phyloP scores from a whole-genome alignment of 257 asterid species.

The Parsonsia alboflavescens region DNA sequence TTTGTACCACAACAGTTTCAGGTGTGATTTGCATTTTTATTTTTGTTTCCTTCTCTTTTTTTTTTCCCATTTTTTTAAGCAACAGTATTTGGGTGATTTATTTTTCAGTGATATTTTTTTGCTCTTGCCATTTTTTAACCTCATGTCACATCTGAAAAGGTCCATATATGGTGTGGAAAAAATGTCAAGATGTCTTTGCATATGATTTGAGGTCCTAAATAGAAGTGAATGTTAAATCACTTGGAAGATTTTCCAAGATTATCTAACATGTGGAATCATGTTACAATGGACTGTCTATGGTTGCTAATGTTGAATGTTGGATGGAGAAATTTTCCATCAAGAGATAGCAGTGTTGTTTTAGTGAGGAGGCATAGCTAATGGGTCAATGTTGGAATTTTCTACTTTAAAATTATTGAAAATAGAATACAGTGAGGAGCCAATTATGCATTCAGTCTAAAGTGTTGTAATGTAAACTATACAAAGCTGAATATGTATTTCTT shows the following conservation, averaged over 20 bases:
- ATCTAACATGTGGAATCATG: background rate
- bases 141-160: background rate
- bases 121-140: background rate
- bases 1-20: constrained; percentile 94
- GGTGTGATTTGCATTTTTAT: constrained; percentile 38
- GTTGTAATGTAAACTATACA: no score
- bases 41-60: background rate
- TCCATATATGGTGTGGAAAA: background rate
- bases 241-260: background rate
- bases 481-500: no score
- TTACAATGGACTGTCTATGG: background rate
- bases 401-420: no score
- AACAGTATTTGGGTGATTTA: background rate
- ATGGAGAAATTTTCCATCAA: background rate
- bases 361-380: background rate
- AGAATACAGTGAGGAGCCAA: background rate
- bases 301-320: background rate
- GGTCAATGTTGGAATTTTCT: background rate
- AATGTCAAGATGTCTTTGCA: background rate
- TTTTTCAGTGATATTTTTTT: background rate
- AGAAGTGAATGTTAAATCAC: background rate
- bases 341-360: background rate
- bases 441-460: background rate
- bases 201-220: background rate
- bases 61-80: no score